Conservation (phyloP, 2,329 filamentous ascomycete genomes). For the Talaromyces islandicus region DNA sequence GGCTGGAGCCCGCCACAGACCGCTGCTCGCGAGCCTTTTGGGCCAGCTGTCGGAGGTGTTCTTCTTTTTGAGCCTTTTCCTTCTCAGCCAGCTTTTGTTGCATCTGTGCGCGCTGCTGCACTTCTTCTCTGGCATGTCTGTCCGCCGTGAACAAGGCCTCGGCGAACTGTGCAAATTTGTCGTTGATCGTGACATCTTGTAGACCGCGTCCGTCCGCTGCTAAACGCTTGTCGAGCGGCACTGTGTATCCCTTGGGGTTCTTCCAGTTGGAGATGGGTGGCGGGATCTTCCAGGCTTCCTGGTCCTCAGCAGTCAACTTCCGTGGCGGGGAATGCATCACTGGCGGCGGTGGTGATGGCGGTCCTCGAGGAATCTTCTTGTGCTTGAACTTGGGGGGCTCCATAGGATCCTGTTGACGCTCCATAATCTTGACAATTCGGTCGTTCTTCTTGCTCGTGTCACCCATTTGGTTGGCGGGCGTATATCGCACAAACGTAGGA, state of each 20-base stretch:
- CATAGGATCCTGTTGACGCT: conserved; percentile 88
- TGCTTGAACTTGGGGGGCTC: conserved; percentile 98
- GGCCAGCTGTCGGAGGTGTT: conserved; percentile 78
- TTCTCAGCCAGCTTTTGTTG: conserved; percentile 94
- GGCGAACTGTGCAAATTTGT: conserved; percentile 95
- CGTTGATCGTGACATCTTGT: conserved; percentile 93
- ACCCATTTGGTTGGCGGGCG: conserved; percentile 94
- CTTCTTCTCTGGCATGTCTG: conserved; percentile 89
- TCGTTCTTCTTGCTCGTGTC: conserved; percentile 80
- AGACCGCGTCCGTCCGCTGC: conserved; percentile 88
- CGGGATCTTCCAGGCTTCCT: conserved; percentile 90
- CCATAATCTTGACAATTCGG: conserved; percentile 97
- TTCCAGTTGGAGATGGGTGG: conserved; percentile 98
- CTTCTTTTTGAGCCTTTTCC: conserved; percentile 91
- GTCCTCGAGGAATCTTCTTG: conserved; percentile 93
- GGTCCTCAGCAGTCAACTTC: conserved; percentile 93
- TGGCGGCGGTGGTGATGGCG: conserved; percentile 85
- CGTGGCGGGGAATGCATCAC: conserved; percentile 92
- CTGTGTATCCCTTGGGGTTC: conserved; percentile 97
- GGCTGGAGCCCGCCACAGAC: conserved; percentile 46
- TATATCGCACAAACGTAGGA: conserved; percentile 91
- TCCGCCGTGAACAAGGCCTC: conserved; percentile 94
- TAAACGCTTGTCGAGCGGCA: conserved; percentile 89
- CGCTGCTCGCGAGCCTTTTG: conserved; percentile 88
- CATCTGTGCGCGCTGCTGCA: conserved; percentile 87